Percentiles rank a stretch among this genome's conserved stretches.
Evolutionary conservation across 1,284 basidiomycete genomes (phyloP).

Genomic region (Ceratobasidium sp.): DNA sequence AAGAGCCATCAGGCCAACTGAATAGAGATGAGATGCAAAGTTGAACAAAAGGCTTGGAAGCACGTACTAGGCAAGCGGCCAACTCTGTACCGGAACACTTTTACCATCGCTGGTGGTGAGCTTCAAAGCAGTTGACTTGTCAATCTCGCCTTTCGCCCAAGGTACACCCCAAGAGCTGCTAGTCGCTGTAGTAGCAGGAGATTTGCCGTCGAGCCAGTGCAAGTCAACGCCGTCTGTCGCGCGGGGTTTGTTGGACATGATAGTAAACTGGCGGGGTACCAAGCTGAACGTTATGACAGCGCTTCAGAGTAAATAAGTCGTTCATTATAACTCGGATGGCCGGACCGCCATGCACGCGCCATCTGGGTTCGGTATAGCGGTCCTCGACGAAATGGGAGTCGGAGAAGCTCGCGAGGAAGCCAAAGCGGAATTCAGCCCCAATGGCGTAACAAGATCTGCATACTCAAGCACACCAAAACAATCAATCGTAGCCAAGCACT

Average conservation of each 20-base stretch:
- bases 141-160: slow-evolving; percentile 61
- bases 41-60: background rate
- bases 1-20: slow-evolving; percentile 62
- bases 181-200: slow-evolving; percentile 56
- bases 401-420: slow-evolving; percentile 7
- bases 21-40: background rate
- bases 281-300: background rate
- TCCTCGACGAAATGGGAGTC: slow-evolving; percentile 2
- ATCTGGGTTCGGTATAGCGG: slow-evolving; percentile 13
- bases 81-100: slow-evolving; percentile 59
- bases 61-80: slow-evolving; percentile 61
- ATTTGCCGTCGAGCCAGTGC: slow-evolving; percentile 58
- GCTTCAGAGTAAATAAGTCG: slow-evolving; percentile 6
- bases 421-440: slow-evolving; percentile 13
- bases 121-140: slow-evolving; percentile 60
- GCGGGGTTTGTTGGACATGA: slow-evolving; percentile 42
- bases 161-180: slow-evolving; percentile 61
- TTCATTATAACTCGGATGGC: slow-evolving; percentile 2
- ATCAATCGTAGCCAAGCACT: slow-evolving; percentile 8
- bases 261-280: slow-evolving; percentile 10
- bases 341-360: slow-evolving; percentile 22
- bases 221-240: slow-evolving; percentile 53
- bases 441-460: slow-evolving; percentile 38
- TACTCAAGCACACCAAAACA: background rate
- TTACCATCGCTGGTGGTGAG: slow-evolving; percentile 53